Evolutionary conservation across 345 rosid genomes (phyloP).

Genomic region (Bruguiera gymnorhiza): DNA sequence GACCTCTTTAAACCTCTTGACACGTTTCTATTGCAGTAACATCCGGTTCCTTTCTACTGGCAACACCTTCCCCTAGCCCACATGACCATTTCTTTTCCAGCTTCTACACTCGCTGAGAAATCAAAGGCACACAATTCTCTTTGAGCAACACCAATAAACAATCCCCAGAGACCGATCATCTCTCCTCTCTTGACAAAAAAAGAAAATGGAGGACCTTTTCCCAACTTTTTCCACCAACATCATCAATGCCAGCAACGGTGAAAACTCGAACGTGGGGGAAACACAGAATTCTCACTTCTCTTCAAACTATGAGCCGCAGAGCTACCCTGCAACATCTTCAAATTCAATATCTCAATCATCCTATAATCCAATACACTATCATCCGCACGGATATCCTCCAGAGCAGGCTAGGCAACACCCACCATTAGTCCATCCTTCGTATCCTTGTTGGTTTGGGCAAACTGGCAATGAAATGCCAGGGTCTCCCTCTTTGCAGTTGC

Average conservation of each 20-base stretch:
- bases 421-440: slow-evolving; percentile 12
- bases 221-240: neutral
- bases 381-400: neutral
- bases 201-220: slow-evolving; percentile 23
- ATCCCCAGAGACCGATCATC: neutral
- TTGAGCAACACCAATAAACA: neutral
- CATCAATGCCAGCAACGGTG: slow-evolving; percentile 3
- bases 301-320: slow-evolving; percentile 1
- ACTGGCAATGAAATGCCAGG: slow-evolving; percentile 10
- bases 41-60: slow-evolving; percentile 31
- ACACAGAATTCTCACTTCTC: slow-evolving; percentile 17
- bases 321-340: slow-evolving; percentile 7
- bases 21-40: slow-evolving; percentile 37
- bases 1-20: slow-evolving; percentile 19
- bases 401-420: slow-evolving; percentile 13
- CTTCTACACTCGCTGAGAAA: slow-evolving; percentile 9
- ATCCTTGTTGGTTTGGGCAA: slow-evolving; percentile 17
- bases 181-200: neutral
- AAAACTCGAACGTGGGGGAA: slow-evolving; percentile 1
- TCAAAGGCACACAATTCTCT: neutral
- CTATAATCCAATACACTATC: slow-evolving; percentile 8
- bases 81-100: slow-evolving; percentile 20
- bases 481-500: slow-evolving; percentile 10
- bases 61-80: slow-evolving; percentile 14
- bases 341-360: slow-evolving; percentile 8